A percentile compares a stretch with the other conserved stretches of the same genome.
phyloP scores from a whole-genome alignment of 805 yeast genomes.

The Candida jianshihensis region DNA sequence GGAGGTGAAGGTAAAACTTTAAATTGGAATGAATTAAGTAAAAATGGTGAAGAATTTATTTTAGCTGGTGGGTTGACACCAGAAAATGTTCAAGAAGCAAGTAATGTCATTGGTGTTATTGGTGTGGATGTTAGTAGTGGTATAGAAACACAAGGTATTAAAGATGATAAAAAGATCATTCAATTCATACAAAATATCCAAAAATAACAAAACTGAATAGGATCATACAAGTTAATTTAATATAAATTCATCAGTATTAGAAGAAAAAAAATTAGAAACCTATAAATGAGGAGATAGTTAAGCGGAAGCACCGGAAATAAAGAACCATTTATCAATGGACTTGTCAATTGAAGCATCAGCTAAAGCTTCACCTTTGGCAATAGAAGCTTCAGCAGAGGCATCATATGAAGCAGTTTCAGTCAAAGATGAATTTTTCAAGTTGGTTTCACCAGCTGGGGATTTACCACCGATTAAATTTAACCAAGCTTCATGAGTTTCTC shows the following conservation, averaged over 20 bases:
- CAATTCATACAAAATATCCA: constrained; percentile 51
- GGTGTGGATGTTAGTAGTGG: constrained; percentile 97
- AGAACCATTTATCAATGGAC: constrained; percentile 96
- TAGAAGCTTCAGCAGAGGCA: constrained; percentile 29
- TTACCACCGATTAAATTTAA: constrained; percentile 58
- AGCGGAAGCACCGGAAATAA: constrained; percentile 70
- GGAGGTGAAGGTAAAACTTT: constrained; percentile 90
- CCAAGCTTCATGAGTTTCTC: constrained; percentile 82
- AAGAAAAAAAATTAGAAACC: neutral
- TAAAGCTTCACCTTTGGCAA: constrained; percentile 58
- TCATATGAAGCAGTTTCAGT: constrained; percentile 44
- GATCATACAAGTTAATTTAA: neutral
- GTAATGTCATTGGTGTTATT: constrained; percentile 45
- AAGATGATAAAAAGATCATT: constrained; percentile 59
- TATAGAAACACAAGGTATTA: constrained; percentile 72
- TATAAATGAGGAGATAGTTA: constrained; percentile 7
- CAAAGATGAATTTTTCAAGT: constrained; percentile 68
- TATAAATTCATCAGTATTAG: neutral
- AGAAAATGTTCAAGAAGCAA: constrained; percentile 57
- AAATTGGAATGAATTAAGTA: constrained; percentile 55
- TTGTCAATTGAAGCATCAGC: constrained; percentile 90
- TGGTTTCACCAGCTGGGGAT: constrained; percentile 53
- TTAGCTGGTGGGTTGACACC: constrained; percentile 90
- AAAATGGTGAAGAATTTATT: constrained; percentile 34
- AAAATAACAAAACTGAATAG: neutral